Conservation (phyloP, 23 red algal genomes). For the Chondrus crispus region DNA sequence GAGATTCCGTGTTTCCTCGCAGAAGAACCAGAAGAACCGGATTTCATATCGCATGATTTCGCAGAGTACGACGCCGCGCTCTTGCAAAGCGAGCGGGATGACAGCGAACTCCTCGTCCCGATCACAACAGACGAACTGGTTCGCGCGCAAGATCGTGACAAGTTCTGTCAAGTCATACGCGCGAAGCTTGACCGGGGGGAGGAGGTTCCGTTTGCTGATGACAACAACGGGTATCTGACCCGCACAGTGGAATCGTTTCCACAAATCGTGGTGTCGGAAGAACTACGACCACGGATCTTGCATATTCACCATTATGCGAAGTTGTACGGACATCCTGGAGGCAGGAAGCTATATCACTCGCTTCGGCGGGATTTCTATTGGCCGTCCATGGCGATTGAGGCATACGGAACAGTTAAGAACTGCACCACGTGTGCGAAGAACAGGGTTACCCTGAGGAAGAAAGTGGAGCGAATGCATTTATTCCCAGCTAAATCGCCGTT, state of each 20-base stretch:
- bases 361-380: conserved; percentile 6
- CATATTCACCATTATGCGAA: conserved; percentile 15
- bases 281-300: not conserved
- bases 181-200: not conserved
- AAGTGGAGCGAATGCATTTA: not conserved
- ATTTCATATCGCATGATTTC: not conserved
- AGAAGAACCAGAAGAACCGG: not conserved
- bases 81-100: not conserved
- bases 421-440: not conserved
- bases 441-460: not conserved
- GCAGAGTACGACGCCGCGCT: not conserved
- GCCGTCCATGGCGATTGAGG: not conserved
- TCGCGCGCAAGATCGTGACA: not conserved
- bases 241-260: not conserved
- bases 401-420: not conserved
- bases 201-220: not conserved
- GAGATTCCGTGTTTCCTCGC: not conserved
- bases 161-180: not conserved
- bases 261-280: conserved; percentile 2
- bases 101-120: not conserved
- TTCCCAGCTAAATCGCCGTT: not conserved
- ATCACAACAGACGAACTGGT: conserved; percentile 2
- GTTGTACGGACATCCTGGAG: not conserved
- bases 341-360: not conserved
- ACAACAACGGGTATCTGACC: not conserved